Conservation (phyloP, 2,329 filamentous ascomycete species). For the Ascochyta clinopodiicola region DNA sequence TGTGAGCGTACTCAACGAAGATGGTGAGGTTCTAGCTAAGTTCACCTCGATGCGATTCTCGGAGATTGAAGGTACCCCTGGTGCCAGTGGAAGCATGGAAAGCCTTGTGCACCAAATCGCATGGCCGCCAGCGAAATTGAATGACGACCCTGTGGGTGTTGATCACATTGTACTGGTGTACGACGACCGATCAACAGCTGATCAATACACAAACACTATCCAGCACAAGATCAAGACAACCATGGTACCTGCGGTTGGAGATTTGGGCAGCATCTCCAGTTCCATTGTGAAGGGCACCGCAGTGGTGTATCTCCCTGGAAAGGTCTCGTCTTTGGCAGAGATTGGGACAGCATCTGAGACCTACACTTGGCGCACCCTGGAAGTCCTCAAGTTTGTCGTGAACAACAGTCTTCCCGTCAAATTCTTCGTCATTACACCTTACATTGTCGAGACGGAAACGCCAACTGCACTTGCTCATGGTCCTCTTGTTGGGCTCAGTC, state of each 20-base stretch:
- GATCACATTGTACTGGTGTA: conserved; percentile 30
- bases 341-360: conserved; percentile 8
- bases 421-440: conserved; percentile 39
- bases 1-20: conserved; percentile 14
- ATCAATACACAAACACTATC: conserved; percentile 10
- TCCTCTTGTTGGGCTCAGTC: conserved; percentile 45
- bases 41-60: conserved; percentile 32
- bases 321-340: conserved; percentile 23
- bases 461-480: conserved; percentile 41
- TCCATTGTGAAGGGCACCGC: conserved; percentile 3
- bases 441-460: conserved; percentile 25
- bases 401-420: conserved; percentile 6
- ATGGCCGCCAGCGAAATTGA: conserved; percentile 46
- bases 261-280: neutral
- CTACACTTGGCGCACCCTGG: conserved; percentile 18
- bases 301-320: conserved; percentile 16
- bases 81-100: conserved; percentile 29
- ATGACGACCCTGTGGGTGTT: conserved; percentile 37
- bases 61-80: conserved; percentile 35
- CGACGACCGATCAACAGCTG: conserved; percentile 3
- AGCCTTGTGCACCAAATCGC: conserved; percentile 48
- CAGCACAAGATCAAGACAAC: neutral
- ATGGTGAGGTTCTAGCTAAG: conserved; percentile 23
- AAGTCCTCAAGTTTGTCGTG: conserved; percentile 8
- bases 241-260: neutral